Evolutionary conservation across 2,329 filamentous ascomycete genomes (phyloP), one percentile per base, ranked within the genome.

Genomic region (Colletotrichum lini): DNA sequence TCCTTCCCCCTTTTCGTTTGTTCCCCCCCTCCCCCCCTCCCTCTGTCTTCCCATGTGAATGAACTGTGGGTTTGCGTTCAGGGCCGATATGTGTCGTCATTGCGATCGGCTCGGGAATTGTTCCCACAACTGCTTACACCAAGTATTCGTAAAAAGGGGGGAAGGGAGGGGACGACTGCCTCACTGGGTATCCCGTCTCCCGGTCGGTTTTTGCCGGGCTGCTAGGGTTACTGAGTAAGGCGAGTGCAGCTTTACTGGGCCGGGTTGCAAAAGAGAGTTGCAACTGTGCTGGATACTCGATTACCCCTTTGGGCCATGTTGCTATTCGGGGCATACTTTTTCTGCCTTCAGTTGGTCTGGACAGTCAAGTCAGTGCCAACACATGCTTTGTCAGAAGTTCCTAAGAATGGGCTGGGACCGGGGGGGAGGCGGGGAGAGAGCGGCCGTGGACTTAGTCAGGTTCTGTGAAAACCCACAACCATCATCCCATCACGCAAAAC

Each of bases 21-120:
- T n/a, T 7, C 49, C 35, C 38, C 26, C 26, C 23, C 2, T 3
- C 2, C 23, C 23, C 2, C 26, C 3, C 26, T 4, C 26, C 4
- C 26, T 26, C 26, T 26, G 26, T 40, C 50, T 18, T 63, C 6
- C 16, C 38, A 44, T 44, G 60, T 53, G 47, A 62, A 45, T 16
- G 35, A 40, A 15, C 35, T 44, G 59, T 45, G 60, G 60, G 47
- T 44, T 53, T 23, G 50, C n/a, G 16, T 21, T 10, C 18, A 23
- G 26, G 18, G n/a, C n/a, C 18, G 18, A n/a, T 12, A 23, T 21
- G 65, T 67, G 65, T 68, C 68, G 67, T 66, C 67, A 71, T 71
- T 71, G 30, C 68, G 68, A 71, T 71, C 68, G 68, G 58, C 68
- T 68, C 68, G 57, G 58, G 58, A 71, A 62, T 50, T 56, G 23